Evolutionary conservation across 2,329 filamentous ascomycete species (phyloP).

Genomic region (Xylariales sp.): DNA sequence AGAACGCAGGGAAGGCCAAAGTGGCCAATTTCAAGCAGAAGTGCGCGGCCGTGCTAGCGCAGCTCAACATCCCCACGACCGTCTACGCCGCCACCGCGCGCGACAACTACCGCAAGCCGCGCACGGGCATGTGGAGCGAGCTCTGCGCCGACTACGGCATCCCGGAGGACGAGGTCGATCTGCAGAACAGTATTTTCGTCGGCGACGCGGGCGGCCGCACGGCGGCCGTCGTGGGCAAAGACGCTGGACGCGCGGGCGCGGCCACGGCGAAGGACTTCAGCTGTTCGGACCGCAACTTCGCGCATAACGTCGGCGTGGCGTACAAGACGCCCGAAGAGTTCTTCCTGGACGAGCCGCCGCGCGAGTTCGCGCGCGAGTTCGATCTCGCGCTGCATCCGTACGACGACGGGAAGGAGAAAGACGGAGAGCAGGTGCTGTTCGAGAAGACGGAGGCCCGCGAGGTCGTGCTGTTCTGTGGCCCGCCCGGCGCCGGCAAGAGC

Average conservation of each 20-base stretch:
- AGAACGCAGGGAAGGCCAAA: conserved; percentile 70
- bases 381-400: conserved; percentile 72
- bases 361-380: conserved; percentile 76
- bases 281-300: conserved; percentile 81
- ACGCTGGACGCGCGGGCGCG: conserved; percentile 17
- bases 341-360: conserved; percentile 76
- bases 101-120: conserved; percentile 87
- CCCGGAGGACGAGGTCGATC: conserved; percentile 70
- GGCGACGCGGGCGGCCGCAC: conserved; percentile 82
- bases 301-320: conserved; percentile 81
- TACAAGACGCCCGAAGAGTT: conserved; percentile 94
- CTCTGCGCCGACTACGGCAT: conserved; percentile 69
- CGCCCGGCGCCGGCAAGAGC: conserved; percentile 90
- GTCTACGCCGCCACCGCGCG: conserved; percentile 88
- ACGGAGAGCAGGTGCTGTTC: conserved; percentile 54
- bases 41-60: conserved; percentile 73
- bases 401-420: conserved; percentile 46
- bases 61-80: conserved; percentile 79
- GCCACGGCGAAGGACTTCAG: conserved; percentile 67
- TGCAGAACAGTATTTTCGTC: conserved; percentile 81
- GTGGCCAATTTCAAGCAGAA: conserved; percentile 87
- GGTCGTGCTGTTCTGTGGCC: conserved; percentile 86
- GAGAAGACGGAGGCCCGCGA: conserved; percentile 75
- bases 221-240: conserved; percentile 53
- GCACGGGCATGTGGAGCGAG: conserved; percentile 86